Evolutionary conservation across 768 basidiomycete genomes (phyloP).

Genomic region (Rhodotorula babjevae): DNA sequence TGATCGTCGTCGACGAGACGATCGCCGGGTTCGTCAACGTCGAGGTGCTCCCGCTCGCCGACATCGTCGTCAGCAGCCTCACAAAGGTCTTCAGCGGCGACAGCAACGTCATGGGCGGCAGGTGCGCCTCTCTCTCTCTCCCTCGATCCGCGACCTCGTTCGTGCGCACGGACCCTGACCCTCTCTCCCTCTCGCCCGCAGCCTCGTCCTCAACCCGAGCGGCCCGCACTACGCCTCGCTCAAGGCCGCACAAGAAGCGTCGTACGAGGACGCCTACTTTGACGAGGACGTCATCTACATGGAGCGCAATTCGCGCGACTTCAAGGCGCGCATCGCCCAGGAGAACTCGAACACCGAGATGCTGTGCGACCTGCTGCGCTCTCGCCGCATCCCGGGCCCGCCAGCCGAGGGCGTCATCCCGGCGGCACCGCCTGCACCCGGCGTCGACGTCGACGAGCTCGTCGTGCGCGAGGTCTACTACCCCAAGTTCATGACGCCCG

Average conservation of each 20-base stretch:
- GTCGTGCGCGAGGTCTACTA: slow-evolving; percentile 82
- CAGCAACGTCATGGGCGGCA: slow-evolving; percentile 95
- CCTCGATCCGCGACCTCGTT: too few species aligned
- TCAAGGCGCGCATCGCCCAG: slow-evolving; percentile 63
- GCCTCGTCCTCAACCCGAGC: slow-evolving; percentile 80
- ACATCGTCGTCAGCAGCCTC: slow-evolving; percentile 84
- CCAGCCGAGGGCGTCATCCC: slow-evolving; percentile 10
- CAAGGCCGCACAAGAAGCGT: slow-evolving; percentile 56
- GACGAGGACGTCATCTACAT: slow-evolving; percentile 89
- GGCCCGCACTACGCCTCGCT: slow-evolving; percentile 64
- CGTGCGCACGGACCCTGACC: too few species aligned
- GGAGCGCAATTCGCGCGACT: slow-evolving; percentile 97
- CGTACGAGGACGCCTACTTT: slow-evolving; percentile 81
- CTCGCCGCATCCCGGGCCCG: slow-evolving; percentile 50
- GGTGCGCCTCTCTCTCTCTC: slow-evolving; percentile 54
- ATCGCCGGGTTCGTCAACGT: slow-evolving; percentile 93
- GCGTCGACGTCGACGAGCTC: slow-evolving; percentile 13
- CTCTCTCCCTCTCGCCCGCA: slow-evolving; percentile 45
- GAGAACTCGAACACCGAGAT: slow-evolving; percentile 80
- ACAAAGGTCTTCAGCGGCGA: slow-evolving; percentile 93
- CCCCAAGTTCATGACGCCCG: slow-evolving; percentile 70
- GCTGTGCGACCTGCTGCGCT: slow-evolving; percentile 69
- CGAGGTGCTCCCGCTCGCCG: slow-evolving; percentile 75
- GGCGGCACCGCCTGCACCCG: neutral
- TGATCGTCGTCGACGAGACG: slow-evolving; percentile 87